phyloP scores from a whole-genome alignment of 805 yeast genomes.

The Suhomyces faveliae region DNA sequence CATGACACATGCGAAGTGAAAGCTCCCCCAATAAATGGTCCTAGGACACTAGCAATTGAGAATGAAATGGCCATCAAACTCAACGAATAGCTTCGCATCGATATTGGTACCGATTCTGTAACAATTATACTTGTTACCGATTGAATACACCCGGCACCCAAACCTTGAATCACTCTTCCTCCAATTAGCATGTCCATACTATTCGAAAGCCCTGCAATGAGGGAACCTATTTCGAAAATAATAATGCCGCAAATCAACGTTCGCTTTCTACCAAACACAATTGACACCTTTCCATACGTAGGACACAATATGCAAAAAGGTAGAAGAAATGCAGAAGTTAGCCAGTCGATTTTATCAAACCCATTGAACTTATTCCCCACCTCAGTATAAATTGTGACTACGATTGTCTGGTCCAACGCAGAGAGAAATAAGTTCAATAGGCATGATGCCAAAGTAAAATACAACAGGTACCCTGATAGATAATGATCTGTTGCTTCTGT shows the following conservation, averaged over 20 bases:
- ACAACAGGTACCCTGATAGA: conserved; percentile 24
- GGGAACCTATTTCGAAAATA: conserved; percentile 60
- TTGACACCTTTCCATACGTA: conserved; percentile 56
- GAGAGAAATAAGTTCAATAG: conserved; percentile 32
- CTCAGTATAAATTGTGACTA: conserved; percentile 45
- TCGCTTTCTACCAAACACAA: conserved; percentile 54
- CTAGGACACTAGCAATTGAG: conserved; percentile 21
- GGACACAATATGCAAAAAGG: conserved; percentile 52
- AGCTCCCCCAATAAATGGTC: conserved; percentile 27
- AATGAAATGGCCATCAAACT: conserved; percentile 18
- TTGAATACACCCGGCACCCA: conserved; percentile 69
- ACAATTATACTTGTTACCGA: conserved; percentile 53
- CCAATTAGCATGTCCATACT: conserved; percentile 62
- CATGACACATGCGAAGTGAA: conserved; percentile 20
- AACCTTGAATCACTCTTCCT: conserved; percentile 68
- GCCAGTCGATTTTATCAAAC: conserved; percentile 56
- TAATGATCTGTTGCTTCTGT: conserved; percentile 34
- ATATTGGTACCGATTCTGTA: conserved; percentile 52
- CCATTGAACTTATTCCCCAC: conserved; percentile 49
- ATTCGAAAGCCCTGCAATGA: conserved; percentile 52
- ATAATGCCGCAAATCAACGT: conserved; percentile 46
- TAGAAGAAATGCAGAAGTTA: conserved; percentile 51
- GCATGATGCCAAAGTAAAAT: conserved; percentile 24
- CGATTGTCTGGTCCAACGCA: conserved; percentile 59
- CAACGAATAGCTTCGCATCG: conserved; percentile 18